Percentiles rank a stretch among this genome's conserved stretches.
Conservation (phyloP, 352 stramenopile genomes). For the Phytopythium delawarense region DNA sequence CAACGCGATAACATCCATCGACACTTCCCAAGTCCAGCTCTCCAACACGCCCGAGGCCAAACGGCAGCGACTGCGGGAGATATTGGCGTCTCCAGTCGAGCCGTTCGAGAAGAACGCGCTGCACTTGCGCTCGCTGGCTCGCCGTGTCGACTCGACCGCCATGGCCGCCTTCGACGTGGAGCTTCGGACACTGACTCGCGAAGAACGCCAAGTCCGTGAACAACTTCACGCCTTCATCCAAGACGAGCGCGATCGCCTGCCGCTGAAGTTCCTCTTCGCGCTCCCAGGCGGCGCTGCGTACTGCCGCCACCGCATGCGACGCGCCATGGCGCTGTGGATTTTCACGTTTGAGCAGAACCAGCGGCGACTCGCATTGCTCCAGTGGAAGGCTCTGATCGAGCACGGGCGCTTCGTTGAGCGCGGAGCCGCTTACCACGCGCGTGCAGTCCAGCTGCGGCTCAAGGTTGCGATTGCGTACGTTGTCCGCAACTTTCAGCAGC, state of each 20-base stretch:
- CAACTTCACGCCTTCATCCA: constrained; percentile 54
- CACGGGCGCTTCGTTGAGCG: constrained; percentile 47
- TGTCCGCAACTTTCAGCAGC: constrained; percentile 53
- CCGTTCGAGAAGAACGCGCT: constrained; percentile 35
- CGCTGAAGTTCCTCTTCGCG: constrained; percentile 80
- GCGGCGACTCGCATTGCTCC: constrained; percentile 56
- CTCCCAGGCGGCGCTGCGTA: constrained; percentile 68
- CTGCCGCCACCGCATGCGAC: constrained; percentile 67
- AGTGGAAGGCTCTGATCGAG: constrained; percentile 83
- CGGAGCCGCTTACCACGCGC: constrained; percentile 55
- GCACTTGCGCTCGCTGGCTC: constrained; percentile 35
- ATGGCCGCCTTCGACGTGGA: constrained; percentile 43
- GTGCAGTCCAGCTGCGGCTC: constrained; percentile 53
- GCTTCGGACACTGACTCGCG: constrained; percentile 28
- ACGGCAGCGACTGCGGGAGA: constrained; percentile 51
- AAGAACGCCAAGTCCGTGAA: constrained; percentile 35
- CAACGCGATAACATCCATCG: neutral
- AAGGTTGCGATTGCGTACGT: constrained; percentile 67
- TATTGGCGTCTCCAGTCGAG: constrained; percentile 56
- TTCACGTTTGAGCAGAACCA: constrained; percentile 75
- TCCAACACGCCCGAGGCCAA: constrained; percentile 55
- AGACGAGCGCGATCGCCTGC: constrained; percentile 49
- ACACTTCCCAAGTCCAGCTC: neutral
- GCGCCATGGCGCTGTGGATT: constrained; percentile 66
- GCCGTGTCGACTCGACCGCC: constrained; percentile 41